phyloP scores from a whole-genome alignment of 2,329 filamentous ascomycete genomes.

The Colletotrichum graminicola region DNA sequence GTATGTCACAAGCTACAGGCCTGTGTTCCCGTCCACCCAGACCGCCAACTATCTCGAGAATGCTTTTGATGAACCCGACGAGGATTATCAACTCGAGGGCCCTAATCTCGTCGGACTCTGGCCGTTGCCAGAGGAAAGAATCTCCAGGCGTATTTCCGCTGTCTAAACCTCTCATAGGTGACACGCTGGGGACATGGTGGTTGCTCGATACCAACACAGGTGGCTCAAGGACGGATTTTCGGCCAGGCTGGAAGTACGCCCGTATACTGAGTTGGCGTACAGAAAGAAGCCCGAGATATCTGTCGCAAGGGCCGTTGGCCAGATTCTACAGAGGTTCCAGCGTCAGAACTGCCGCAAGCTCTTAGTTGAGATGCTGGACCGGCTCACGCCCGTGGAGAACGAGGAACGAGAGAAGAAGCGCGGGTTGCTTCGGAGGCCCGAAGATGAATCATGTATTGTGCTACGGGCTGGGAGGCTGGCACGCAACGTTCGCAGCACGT shows the following conservation, averaged over 20 bases:
- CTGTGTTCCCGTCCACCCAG: neutral
- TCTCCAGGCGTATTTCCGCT: neutral
- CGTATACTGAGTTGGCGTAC: neutral
- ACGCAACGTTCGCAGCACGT: neutral
- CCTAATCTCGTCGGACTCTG: neutral
- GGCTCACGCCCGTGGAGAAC: neutral
- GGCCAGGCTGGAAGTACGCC: neutral
- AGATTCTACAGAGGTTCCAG: neutral
- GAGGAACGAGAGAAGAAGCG: neutral
- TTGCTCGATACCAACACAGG: constrained; percentile 2
- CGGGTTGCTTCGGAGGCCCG: neutral
- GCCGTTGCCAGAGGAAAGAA: constrained; percentile 9
- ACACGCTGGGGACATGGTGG: neutral
- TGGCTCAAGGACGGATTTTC: neutral
- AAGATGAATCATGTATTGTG: neutral
- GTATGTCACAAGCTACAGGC: constrained; percentile 3
- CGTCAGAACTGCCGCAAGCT: neutral
- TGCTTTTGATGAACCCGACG: neutral
- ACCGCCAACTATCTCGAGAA: constrained; percentile 1
- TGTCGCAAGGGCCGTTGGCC: neutral
- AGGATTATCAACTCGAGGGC: neutral
- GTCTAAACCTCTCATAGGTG: neutral
- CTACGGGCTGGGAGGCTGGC: neutral
- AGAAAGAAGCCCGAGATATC: constrained; percentile 9
- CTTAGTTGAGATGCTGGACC: neutral